phyloP scores from a whole-genome alignment of 805 yeast genomes.

The Blastobotrys robertii region DNA sequence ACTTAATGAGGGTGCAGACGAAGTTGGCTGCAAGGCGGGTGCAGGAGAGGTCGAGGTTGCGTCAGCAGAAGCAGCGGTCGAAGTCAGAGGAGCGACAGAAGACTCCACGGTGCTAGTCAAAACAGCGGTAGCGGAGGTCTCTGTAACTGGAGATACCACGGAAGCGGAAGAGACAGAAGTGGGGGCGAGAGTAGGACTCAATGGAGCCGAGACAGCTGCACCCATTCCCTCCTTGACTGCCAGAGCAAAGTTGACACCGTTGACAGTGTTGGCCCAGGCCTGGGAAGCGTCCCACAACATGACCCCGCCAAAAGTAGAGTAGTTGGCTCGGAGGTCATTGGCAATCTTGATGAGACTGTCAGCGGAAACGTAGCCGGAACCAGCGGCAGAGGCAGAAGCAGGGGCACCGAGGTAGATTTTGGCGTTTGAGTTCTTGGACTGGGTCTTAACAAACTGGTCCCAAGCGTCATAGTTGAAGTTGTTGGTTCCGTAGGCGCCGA shows the following conservation, averaged over 20 bases:
- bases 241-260: conserved; percentile 35
- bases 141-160: conserved; percentile 9
- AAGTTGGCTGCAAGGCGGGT: not conserved
- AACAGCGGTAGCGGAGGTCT: conserved; percentile 12
- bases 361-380: conserved; percentile 37
- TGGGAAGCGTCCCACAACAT: conserved; percentile 75
- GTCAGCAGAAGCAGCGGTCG: no score
- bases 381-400: conserved; percentile 43
- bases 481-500: conserved; percentile 8
- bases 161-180: conserved; percentile 15
- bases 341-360: conserved; percentile 31
- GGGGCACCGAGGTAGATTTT: conserved; percentile 57
- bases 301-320: conserved; percentile 45
- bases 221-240: conserved; percentile 36
- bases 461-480: conserved; percentile 38
- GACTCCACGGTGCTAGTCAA: conserved; percentile 12
- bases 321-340: conserved; percentile 11
- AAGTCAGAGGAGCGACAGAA: conserved; percentile 1
- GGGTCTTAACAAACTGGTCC: conserved; percentile 37
- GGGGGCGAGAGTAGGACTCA: conserved; percentile 3
- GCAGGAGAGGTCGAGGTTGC: no score
- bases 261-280: conserved; percentile 36
- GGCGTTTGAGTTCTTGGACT: conserved; percentile 41
- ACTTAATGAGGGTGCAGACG: conserved; percentile 7
- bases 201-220: conserved; percentile 8